Evolutionary conservation across 306 rosid species (phyloP), one percentile per base, ranked within the genome.

Genomic region (Gillenia trifoliata): DNA sequence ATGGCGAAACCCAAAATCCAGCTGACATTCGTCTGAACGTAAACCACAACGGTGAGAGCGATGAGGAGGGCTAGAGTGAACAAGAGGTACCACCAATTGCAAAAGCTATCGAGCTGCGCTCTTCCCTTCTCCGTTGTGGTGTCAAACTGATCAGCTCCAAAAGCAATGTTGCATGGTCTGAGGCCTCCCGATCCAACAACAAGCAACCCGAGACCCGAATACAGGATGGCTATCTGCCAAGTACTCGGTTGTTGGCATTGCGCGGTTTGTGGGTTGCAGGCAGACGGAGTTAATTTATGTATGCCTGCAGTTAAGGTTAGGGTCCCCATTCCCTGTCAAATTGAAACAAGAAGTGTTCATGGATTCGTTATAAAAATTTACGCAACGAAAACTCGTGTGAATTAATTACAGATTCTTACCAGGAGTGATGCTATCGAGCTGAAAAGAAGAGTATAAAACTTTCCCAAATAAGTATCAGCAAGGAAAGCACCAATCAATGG

Each of bases 121-220:
- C 75, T 26, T 23, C 94, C 94, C 71, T 83, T 81, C 69, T 81
- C 80, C 0, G 88, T 86, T 11, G 68, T 77, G 43, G 73, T 75
- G 57, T 89, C 86, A 22, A 91, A 87, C n/a, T 89, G 92, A 64
- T 91, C 86, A 6, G 91, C 91, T 25, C 97, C 97, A 30, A 89
- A 91, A 81, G 94, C 82, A 79, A 91, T 85, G 79, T 89, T 89
- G 80, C 90, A 91, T 9, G 92, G 89, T 62, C 92, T 79, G n/a
- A 86, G 76, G 41, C 88, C 81, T n/a, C 89, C 89, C 19, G 82
- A 81, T 20, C 94, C 92, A 17, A 84, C 22, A 34, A 86, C 79
- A 1, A 86, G 56, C 5, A 91, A 52, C 11, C 83, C 91, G 8
- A 87, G 85, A 20, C 81, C 90, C 6, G 5, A n/a, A 61, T 43